Conservation (phyloP, 768 basidiomycete genomes). For the Amanita pseudoporphyria region DNA sequence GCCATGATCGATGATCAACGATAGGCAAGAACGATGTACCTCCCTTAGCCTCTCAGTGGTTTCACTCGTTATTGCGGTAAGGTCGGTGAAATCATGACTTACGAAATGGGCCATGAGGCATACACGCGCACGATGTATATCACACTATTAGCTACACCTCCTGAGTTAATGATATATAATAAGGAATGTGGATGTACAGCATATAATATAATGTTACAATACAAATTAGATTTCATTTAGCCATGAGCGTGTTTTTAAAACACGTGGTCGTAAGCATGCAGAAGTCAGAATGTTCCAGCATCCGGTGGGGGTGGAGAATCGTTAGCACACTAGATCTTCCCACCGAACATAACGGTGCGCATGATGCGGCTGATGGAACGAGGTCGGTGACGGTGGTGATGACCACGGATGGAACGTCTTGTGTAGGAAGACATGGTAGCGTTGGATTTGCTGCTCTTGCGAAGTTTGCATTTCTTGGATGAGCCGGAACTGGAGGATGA, state of each 20-base stretch:
- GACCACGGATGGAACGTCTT: neutral
- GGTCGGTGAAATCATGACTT: no score
- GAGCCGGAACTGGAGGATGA: neutral
- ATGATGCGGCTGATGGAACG: constrained; percentile 25
- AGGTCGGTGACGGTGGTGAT: constrained; percentile 11
- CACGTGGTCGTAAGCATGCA: no score
- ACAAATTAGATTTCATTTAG: neutral
- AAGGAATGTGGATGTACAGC: neutral
- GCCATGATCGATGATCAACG: no score
- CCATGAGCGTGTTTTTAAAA: neutral
- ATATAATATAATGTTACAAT: neutral
- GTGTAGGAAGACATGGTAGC: neutral
- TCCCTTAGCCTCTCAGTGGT: no score
- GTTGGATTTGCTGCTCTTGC: neutral
- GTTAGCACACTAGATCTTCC: neutral
- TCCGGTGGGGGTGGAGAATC: no score
- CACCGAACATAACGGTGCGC: constrained; percentile 18
- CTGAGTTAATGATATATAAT: neutral
- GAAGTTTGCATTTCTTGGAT: neutral
- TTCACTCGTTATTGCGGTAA: no score
- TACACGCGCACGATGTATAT: neutral
- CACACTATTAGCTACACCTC: neutral
- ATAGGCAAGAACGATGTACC: no score
- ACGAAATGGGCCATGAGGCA: no score
- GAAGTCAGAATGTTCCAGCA: no score